Base-by-base conservation (phyloP, 2,329 filamentous ascomycete species). In the Ophiostoma sp. region DNA sequence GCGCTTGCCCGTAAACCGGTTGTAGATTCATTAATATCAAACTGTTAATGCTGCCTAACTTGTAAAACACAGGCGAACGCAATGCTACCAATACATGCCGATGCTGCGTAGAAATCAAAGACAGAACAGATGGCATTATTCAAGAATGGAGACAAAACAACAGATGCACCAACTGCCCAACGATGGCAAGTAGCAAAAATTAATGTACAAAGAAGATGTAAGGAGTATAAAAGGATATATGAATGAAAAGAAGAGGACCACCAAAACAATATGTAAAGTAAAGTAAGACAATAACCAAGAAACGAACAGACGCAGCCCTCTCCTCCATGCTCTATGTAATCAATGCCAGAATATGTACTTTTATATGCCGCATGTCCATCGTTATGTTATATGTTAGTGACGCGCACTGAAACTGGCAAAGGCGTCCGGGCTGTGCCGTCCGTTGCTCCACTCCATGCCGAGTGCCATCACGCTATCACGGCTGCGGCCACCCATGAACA, bases 371-470 rank as follows among this genome's bases (percentile, higher is more conserved):
- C 44, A 58, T 45, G 27, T 38, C 44, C 64, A 45, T 14, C 36
- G 38, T 9, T 66, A 47, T 18, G 60, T 41, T 41, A 12, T 0
- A 11, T n/a, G 16, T 74, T 76, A 78, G 74, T 84, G 83, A 72
- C 84, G 80, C 66, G 89, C 86, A 74, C 89, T 92, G 71, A 93
- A 79, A 66, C 88, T 90, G 2, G 90, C 87, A 81, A 93, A 93
- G 14, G 90, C 90, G 77, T 93, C 90, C 3, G 90, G 90, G 73
- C 89, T 92, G 75, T 93, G 90, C 58, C 90, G 81, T 9, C 90
- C 90, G 73, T 88, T 89, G 73, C 82, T 82, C 85, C 85, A 87
- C 63, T 85, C 83, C 81, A 87, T 84, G 68, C 86, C 85, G 76
- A 86, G 81, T 55, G 89, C 84, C 72, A 87, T 85, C 76, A 91